These are phyloP conservation scores for Isatis lusitanica DNA, from an alignment of 441 rosid genomes.

Conservation along the genomic window DNA sequence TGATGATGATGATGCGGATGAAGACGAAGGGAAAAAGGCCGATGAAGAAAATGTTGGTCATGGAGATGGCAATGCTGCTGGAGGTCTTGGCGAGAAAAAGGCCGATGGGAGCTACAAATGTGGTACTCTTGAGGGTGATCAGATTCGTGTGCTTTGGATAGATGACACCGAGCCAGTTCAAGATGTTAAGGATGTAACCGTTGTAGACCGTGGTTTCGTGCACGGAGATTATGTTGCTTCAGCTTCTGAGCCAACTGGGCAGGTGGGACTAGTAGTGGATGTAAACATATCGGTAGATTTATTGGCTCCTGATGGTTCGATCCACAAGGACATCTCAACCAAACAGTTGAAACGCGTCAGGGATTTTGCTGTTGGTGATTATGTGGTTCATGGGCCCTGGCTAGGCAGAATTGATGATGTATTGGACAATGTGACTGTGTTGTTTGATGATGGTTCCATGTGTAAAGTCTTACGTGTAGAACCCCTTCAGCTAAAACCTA, in stretches of 20 bases:
- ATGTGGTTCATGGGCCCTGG: slow-evolving; percentile 93
- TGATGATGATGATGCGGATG: slow-evolving; percentile 37
- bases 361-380: slow-evolving; percentile 84
- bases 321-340: slow-evolving; percentile 60
- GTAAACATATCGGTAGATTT: slow-evolving; percentile 73
- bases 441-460: slow-evolving; percentile 91
- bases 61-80: slow-evolving; percentile 39
- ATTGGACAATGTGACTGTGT: slow-evolving; percentile 86
- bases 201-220: slow-evolving; percentile 88
- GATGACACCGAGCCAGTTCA: slow-evolving; percentile 76
- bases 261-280: slow-evolving; percentile 87
- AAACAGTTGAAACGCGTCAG: slow-evolving; percentile 79
- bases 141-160: slow-evolving; percentile 91
- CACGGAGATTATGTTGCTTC: slow-evolving; percentile 93
- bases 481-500: slow-evolving; percentile 69
- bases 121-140: slow-evolving; percentile 64
- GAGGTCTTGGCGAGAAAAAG: slow-evolving; percentile 37
- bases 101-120: slow-evolving; percentile 41
- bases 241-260: slow-evolving; percentile 81
- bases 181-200: slow-evolving; percentile 55
- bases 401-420: slow-evolving; percentile 93
- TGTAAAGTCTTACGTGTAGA: slow-evolving; percentile 89
- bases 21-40: slow-evolving; percentile 27
- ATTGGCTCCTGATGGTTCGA: slow-evolving; percentile 67
- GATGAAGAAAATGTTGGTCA: slow-evolving; percentile 33